These are phyloP conservation scores for Phytophthora tubulina DNA, from an alignment of 352 stramenopile species.

Conservation along the genomic window DNA sequence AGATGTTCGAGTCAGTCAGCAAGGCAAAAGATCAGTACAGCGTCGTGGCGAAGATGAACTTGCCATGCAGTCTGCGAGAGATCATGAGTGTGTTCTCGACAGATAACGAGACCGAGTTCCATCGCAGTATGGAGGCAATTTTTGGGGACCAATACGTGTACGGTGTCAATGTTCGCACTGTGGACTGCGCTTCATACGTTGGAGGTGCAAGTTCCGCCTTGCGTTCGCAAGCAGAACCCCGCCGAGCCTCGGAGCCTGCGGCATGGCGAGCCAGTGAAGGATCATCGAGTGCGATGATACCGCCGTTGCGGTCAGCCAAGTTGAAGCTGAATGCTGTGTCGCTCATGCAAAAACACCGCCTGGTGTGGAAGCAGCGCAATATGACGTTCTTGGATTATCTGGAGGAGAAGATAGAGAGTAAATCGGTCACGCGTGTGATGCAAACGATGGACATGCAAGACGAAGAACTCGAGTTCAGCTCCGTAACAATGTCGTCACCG, in stretches of 20 bases:
- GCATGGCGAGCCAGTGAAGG: slow-evolving; percentile 10
- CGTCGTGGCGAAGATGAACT: slow-evolving; percentile 67
- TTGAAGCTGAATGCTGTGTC: slow-evolving; percentile 65
- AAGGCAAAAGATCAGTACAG: slow-evolving; percentile 62
- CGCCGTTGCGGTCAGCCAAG: slow-evolving; percentile 39
- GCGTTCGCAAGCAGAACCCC: slow-evolving; percentile 11
- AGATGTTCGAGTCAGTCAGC: slow-evolving; percentile 62
- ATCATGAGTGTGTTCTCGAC: slow-evolving; percentile 71
- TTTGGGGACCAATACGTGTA: slow-evolving; percentile 76
- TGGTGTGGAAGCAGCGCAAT: slow-evolving; percentile 60
- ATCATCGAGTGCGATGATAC: slow-evolving; percentile 4
- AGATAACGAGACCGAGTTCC: slow-evolving; percentile 56
- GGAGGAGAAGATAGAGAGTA: slow-evolving; percentile 61
- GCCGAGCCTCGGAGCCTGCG: slow-evolving; percentile 33
- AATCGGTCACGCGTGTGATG: slow-evolving; percentile 70
- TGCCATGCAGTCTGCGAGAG: slow-evolving; percentile 64
- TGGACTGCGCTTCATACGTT: slow-evolving; percentile 43
- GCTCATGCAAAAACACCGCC: slow-evolving; percentile 57
- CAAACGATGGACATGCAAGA: slow-evolving; percentile 58
- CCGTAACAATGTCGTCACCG: slow-evolving; percentile 34
- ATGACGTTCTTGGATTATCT: slow-evolving; percentile 72
- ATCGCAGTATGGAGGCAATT: slow-evolving; percentile 70
- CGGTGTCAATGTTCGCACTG: slow-evolving; percentile 50
- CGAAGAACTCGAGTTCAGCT: slow-evolving; percentile 44
- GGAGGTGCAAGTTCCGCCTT: slow-evolving; percentile 4